phyloP scores from a whole-genome alignment of 352 stramenopile species.

The Globisporangium heterothallicum region DNA sequence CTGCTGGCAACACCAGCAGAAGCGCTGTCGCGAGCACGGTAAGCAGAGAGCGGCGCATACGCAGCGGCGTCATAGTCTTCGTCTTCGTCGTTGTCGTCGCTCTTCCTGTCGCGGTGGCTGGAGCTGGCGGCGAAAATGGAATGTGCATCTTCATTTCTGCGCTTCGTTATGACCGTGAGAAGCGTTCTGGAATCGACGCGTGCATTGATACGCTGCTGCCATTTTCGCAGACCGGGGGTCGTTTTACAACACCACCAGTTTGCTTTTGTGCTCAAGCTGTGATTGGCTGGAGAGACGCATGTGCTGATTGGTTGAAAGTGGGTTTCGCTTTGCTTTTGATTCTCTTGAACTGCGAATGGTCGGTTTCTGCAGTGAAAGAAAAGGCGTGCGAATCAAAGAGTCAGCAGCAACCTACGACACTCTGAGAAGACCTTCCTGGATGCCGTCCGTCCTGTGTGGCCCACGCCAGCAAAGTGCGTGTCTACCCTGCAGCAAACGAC shows the following conservation, averaged over 20 bases:
- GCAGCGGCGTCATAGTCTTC: slow-evolving; percentile 1
- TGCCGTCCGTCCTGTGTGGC: neutral
- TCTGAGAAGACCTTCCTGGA: neutral
- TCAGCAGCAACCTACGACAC: neutral
- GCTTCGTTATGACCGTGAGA: too few relatives aligned
- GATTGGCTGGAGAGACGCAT: too few relatives aligned
- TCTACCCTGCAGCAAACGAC: neutral
- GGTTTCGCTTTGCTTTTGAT: neutral
- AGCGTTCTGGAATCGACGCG: neutral
- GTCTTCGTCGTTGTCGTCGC: neutral
- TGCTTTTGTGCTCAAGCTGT: too few relatives aligned
- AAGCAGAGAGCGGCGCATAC: slow-evolving; percentile 2
- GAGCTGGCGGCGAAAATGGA: slow-evolving; percentile 1
- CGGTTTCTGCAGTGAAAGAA: too few relatives aligned
- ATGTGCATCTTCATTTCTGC: neutral
- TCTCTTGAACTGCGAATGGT: too few relatives aligned
- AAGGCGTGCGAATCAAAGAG: too few relatives aligned
- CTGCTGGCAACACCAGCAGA: neutral
- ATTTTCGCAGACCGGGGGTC: slow-evolving; percentile 3
- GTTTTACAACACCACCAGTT: slow-evolving; percentile 2
- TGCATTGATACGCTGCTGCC: slow-evolving; percentile 7
- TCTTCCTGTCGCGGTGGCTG: neutral
- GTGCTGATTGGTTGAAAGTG: neutral
- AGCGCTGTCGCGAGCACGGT: slow-evolving; percentile 1
- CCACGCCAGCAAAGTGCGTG: neutral